A percentile compares a stretch with the other conserved stretches of the same genome.
Evolutionary conservation across 345 rosid species (phyloP).

Genomic region (Hevea brasiliensis): DNA sequence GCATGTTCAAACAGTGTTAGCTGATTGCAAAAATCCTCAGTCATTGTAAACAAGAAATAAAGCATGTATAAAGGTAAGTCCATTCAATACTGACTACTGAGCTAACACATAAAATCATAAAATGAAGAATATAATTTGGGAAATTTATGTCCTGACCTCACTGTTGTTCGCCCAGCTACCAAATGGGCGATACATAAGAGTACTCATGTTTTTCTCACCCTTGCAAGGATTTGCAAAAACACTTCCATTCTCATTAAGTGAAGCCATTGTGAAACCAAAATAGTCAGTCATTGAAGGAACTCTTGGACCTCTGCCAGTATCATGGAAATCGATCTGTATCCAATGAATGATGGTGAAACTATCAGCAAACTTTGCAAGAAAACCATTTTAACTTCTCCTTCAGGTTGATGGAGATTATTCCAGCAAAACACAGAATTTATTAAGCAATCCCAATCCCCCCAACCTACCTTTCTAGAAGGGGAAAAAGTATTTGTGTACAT

Average conservation of each 20-base stretch:
- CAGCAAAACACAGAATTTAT: not conserved
- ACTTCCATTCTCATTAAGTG: conserved; percentile 82
- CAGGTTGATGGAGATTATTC: conserved; percentile 1
- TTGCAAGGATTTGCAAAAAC: conserved; percentile 92
- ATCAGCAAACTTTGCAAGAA: conserved; percentile 13
- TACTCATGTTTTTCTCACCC: conserved; percentile 91
- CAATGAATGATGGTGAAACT: conserved; percentile 14
- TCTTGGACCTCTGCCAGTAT: conserved; percentile 87
- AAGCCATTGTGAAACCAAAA: conserved; percentile 95
- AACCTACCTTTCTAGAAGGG: not conserved
- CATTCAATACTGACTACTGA: not conserved
- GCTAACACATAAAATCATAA: not conserved
- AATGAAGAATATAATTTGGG: conserved; percentile 9
- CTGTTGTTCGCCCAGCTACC: conserved; percentile 86
- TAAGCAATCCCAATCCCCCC: not conserved
- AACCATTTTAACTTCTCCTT: not conserved
- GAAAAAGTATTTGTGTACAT: not conserved
- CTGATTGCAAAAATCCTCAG: conserved; percentile 13
- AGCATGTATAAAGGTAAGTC: not conserved
- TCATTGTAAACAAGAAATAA: not conserved
- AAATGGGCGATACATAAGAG: conserved; percentile 91
- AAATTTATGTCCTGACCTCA: conserved; percentile 55
- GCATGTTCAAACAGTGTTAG: conserved; percentile 31
- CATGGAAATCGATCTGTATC: conserved; percentile 91
- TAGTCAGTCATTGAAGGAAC: conserved; percentile 95